A percentile compares a stretch with the other conserved stretches of the same genome.
These are phyloP conservation scores for Candida easanensis DNA, from an alignment of 805 yeast genomes.

Conservation along the genomic window DNA sequence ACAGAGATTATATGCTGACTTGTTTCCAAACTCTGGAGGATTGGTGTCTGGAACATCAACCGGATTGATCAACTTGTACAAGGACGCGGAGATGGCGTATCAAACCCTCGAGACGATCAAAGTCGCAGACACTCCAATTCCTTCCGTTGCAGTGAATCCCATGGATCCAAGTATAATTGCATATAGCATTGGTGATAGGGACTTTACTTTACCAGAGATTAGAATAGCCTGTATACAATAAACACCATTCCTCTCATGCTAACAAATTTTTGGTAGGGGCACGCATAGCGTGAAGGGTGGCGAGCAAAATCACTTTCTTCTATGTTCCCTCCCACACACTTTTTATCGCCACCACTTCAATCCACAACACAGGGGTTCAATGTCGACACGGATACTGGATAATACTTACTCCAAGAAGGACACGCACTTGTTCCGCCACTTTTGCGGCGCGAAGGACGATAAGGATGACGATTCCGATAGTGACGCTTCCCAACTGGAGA, in stretches of 20 bases:
- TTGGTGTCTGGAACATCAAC: conserved; percentile 27
- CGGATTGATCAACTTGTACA: conserved; percentile 22
- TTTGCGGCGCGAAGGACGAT: conserved; percentile 9
- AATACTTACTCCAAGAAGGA: conserved; percentile 11
- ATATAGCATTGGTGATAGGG: conserved; percentile 21
- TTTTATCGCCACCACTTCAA: too few relatives aligned
- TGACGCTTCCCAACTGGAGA: conserved; percentile 8
- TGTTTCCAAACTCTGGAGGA: conserved; percentile 24
- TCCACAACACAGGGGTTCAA: too few relatives aligned
- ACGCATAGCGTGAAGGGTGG: too few relatives aligned
- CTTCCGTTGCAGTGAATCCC: conserved; percentile 18
- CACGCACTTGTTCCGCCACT: conserved; percentile 12
- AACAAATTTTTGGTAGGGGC: too few relatives aligned
- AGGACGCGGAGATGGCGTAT: conserved; percentile 25
- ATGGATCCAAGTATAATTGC: conserved; percentile 17
- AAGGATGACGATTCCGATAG: neutral
- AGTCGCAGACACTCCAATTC: conserved; percentile 11
- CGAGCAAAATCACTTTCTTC: too few relatives aligned
- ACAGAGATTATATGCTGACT: conserved; percentile 27
- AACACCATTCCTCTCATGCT: neutral
- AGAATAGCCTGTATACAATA: neutral
- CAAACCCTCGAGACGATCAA: neutral
- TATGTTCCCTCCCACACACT: too few relatives aligned
- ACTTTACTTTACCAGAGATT: conserved; percentile 6
- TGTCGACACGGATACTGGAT: conserved; percentile 9